Base-by-base conservation (phyloP, 805 yeast species). In the Metschnikowia corniflorae region DNA sequence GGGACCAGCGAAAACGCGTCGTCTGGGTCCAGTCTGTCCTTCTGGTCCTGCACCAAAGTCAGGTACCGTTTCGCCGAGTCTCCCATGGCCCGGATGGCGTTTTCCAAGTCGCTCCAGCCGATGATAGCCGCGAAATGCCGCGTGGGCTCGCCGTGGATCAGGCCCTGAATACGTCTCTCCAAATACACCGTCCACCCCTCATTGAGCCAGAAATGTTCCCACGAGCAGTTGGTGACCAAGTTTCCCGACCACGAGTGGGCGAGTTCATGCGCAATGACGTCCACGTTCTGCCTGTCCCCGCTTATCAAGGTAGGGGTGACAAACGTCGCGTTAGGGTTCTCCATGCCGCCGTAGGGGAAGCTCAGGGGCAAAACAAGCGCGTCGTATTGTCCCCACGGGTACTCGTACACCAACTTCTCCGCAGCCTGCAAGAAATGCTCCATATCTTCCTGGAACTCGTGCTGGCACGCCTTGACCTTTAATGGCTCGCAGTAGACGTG, bases 181-280 rank as follows among this genome's bases (percentile, higher is more conserved):
- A 88, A 61, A 58, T 88, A 88, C 26, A 88, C 96, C 5, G 96
- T 87, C 96, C 96, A 88, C 24, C 96, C 96, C 65, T 88, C 96
- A 58, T 88, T 88, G 48, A 88, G 73, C 93, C 95, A 88, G 60
- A 88, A 87, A 63, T 87, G 95, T 55, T 86, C 89, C 93, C 95
- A 88, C 0, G 93, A 82, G 51, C 82, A 78, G 60, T 86, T 88
- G 19, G 96, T 88, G 27, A 88, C 95, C 47, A 87, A 71, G 55
- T 88, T 88, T 29, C 96, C 96, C 2, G 86, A 75, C 94, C 96
- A 88, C 26, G 94, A 82, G 59, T 88, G 96, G 1, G 95, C 89
- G 47, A 88, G 71, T 60, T 88, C 96, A 61, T 88, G 96, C 1
- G 96, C 96, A 56, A 88, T 78, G 19, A 88, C 96, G 50, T 84